Percentiles rank a stretch among this genome's conserved stretches.
phyloP scores from a whole-genome alignment of 2,329 filamentous ascomycete genomes.

The Epicoccum nigrum region DNA sequence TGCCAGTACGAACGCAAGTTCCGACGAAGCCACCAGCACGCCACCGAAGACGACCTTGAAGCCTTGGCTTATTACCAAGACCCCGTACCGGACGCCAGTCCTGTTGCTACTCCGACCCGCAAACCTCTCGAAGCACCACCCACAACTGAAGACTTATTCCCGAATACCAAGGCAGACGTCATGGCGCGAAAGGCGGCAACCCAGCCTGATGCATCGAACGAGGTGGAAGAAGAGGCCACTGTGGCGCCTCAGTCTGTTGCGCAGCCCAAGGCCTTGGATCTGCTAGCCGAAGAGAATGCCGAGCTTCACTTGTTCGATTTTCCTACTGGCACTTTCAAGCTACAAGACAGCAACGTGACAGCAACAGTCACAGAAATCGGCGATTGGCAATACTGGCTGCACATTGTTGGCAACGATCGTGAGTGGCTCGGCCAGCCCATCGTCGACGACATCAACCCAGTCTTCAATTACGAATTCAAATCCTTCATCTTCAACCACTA shows the following conservation, averaged over 20 bases:
- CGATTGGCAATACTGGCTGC: conserved; percentile 94
- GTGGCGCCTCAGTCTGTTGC: conserved; percentile 64
- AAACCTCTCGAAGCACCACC: conserved; percentile 43
- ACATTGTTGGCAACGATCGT: conserved; percentile 75
- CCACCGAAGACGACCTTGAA: conserved; percentile 78
- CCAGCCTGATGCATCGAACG: conserved; percentile 38
- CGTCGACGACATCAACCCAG: conserved; percentile 90
- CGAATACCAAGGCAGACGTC: conserved; percentile 46
- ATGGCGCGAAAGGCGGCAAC: conserved; percentile 52
- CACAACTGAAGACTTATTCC: conserved; percentile 43
- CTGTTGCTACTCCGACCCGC: conserved; percentile 56
- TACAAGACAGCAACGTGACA: conserved; percentile 75
- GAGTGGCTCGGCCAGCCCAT: conserved; percentile 89
- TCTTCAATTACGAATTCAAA: conserved; percentile 99
- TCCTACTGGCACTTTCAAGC: conserved; percentile 79
- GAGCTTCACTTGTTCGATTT: conserved; percentile 97
- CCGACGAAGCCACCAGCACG: conserved; percentile 76
- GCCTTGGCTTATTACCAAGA: conserved; percentile 80
- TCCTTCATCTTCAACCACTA: conserved; percentile 99
- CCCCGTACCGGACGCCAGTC: conserved; percentile 65
- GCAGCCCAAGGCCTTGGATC: conserved; percentile 73
- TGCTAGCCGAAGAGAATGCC: conserved; percentile 75
- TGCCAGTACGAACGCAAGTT: conserved; percentile 99
- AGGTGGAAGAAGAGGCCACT: conserved; percentile 54
- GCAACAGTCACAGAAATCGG: conserved; percentile 86